Evolutionary conservation across 2,329 filamentous ascomycete species (phyloP).

Genomic region (Colletotrichum sp.): DNA sequence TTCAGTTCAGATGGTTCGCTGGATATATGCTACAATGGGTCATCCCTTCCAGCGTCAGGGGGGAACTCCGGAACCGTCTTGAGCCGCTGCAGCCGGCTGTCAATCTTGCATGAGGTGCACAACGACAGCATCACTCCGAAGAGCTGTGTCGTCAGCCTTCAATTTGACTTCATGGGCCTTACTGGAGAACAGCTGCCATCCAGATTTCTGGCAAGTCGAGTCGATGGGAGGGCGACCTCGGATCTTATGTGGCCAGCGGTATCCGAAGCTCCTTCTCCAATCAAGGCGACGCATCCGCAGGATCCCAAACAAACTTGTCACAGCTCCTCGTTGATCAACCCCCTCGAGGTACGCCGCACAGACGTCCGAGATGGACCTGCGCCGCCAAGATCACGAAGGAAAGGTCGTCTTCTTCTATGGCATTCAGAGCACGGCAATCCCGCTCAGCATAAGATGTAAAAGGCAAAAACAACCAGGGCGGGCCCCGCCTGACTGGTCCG

Average conservation of each 20-base stretch:
- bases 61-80: neutral
- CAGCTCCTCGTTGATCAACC: conserved; percentile 12
- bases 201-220: neutral
- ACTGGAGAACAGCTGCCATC: neutral
- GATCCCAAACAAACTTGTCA: conserved; percentile 21
- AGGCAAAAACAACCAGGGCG: neutral
- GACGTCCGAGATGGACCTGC: neutral
- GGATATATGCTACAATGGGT: neutral
- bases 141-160: neutral
- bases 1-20: neutral
- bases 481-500: neutral
- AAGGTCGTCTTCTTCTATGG: neutral
- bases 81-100: conserved; percentile 7
- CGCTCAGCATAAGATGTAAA: neutral
- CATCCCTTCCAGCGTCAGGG: neutral
- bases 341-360: neutral
- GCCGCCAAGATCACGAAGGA: neutral
- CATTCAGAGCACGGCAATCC: neutral
- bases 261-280: neutral
- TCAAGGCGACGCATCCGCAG: neutral
- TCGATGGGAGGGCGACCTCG: neutral
- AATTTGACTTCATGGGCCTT: neutral
- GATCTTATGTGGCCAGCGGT: neutral
- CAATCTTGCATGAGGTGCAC: conserved; percentile 13
- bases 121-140: neutral